Evolutionary conservation across 2,329 filamentous ascomycete genomes (phyloP), one percentile per base, ranked within the genome.

Genomic region (Aspergillus texensis): DNA sequence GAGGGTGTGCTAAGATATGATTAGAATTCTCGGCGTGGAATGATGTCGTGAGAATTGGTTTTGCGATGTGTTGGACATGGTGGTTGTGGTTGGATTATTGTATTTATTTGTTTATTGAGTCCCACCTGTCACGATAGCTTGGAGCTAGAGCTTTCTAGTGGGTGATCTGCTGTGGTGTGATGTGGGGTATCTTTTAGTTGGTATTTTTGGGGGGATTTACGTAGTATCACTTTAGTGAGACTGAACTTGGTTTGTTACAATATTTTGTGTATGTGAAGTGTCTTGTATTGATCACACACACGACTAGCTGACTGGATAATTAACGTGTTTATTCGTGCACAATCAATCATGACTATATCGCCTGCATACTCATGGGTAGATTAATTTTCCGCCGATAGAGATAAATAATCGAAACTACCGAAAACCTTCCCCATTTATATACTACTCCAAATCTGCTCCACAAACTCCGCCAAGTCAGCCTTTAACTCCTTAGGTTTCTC

Each of bases 401-500:
- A 28, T 28, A 34, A 4, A 34, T 14, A 36, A 14, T 36, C 12
- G 4, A 1, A 36, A 0, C 12, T 14, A 14, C 34, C 34, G 14
- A 12, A 36, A 36, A 12, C 0, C 5, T 12, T 39, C 8, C 24
- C 19, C 30, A 43, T 21, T 14, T 68, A 63, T 46, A 46, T 12
- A 1, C 43, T 62, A 24, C 69, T 65, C 73, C 74, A 75, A 12
- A 74, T 69, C 57, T 72, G 68, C 11, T 70, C 60, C 12, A 77
- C 67, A 65, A 78, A 79, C 3, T 69, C 68, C 63, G 77, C 77
- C 48, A 84, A 69, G 58, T 82, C 81, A 12, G 76, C 77, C 65
- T 83, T 80, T 53, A 85, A 67, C 1, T 78, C 70, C 62, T 76
- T 69, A 0, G 79, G 79, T 26, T 80, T 78, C 46, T 83, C 80